Conservation (phyloP, 2,329 filamentous ascomycete genomes). For the Hypoxylon sp. region DNA sequence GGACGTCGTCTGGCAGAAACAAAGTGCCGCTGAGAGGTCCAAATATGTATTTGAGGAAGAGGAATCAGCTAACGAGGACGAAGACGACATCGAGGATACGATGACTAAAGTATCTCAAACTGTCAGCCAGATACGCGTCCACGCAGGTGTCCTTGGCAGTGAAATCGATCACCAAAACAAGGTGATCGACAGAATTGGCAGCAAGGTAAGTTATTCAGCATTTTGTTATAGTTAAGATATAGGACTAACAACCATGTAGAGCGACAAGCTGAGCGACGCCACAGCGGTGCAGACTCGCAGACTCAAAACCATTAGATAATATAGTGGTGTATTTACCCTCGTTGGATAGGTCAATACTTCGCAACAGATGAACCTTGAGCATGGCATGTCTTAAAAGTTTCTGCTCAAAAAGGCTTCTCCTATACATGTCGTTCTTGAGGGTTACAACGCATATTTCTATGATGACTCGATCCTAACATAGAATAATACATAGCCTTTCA, state of each 20-base stretch:
- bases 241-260: slow-evolving; percentile 64
- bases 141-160: no score
- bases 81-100: slow-evolving; percentile 75
- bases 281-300: slow-evolving; percentile 18
- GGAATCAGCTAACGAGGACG: slow-evolving; percentile 57
- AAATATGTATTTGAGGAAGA: slow-evolving; percentile 86
- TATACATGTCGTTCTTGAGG: not conserved
- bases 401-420: not conserved
- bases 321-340: not conserved
- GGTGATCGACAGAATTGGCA: slow-evolving; percentile 79
- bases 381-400: slow-evolving; percentile 1
- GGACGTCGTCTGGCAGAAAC: slow-evolving; percentile 42
- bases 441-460: not conserved
- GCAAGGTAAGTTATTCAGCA: slow-evolving; percentile 73
- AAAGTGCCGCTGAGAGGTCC: slow-evolving; percentile 70
- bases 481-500: slow-evolving; percentile 9
- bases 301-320: slow-evolving; percentile 25
- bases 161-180: slow-evolving; percentile 85
- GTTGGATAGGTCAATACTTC: slow-evolving; percentile 8
- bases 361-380: not conserved
- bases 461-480: slow-evolving; percentile 5
- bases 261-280: slow-evolving; percentile 72
- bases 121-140: no score
- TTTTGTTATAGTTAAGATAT: slow-evolving; percentile 30
- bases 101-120: no score